Conservation (phyloP, 2,329 filamentous ascomycete species). For the Claviceps paspali region DNA sequence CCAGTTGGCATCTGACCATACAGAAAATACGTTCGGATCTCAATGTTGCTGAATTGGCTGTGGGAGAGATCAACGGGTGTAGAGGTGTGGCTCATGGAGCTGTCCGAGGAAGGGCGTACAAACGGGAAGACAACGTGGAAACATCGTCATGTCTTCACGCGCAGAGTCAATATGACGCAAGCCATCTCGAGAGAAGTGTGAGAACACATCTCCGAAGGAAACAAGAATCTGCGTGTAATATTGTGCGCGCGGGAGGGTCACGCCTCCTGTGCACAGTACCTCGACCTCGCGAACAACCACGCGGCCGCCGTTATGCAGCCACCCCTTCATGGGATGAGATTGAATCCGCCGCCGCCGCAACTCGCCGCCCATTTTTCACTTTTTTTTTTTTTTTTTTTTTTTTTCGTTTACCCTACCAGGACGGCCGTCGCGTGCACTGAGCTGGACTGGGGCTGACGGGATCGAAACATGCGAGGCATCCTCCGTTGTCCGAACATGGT, state of each 20-base stretch:
- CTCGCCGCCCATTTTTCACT: too few relatives aligned
- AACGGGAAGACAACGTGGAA: background rate
- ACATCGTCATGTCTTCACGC: background rate
- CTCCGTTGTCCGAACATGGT: slow-evolving; percentile 1
- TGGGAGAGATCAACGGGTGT: background rate
- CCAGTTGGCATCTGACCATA: too few relatives aligned
- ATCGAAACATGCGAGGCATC: slow-evolving; percentile 2
- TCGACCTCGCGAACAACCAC: background rate
- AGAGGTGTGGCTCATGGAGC: background rate
- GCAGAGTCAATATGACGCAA: background rate
- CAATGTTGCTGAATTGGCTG: too few relatives aligned
- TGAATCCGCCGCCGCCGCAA: background rate
- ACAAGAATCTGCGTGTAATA: too few relatives aligned
- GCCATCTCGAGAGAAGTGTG: background rate
- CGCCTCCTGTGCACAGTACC: too few relatives aligned
- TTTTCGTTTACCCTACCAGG: too few relatives aligned
- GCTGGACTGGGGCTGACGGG: background rate
- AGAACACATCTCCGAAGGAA: too few relatives aligned
- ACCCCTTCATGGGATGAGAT: background rate
- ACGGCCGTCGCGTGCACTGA: too few relatives aligned
- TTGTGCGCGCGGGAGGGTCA: too few relatives aligned
- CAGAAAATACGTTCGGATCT: too few relatives aligned
- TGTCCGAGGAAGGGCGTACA: background rate
- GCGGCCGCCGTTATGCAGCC: background rate
- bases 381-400: too few relatives aligned